Base-by-base conservation (phyloP, 768 basidiomycete species). In the Hypsizygus marmoreus region DNA sequence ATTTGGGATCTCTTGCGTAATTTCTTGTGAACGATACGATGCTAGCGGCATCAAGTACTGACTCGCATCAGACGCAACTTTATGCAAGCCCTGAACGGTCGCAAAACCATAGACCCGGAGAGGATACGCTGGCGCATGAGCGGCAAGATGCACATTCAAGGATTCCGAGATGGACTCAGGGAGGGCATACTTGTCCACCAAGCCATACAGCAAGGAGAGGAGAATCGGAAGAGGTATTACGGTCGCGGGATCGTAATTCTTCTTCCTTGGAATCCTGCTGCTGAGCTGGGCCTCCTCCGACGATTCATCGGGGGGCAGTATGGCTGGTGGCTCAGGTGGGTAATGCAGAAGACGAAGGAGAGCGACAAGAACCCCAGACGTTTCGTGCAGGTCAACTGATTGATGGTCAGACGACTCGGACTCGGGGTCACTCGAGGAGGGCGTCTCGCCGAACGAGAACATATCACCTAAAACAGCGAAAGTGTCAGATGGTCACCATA, bases 111-210 rank as follows among this genome's bases (percentile, higher is more conserved):
- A 88, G 19, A 87, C 80, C 40, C 73, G 71, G n/a, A 88, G 67
- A 7, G 81, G 77, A 46, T 74, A 61, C 4, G 53, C 46, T 16
- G 72, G 66, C 3, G 78, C 77, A 59, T 86, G 76, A 3, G 76
- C 74, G 14, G 71, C 51, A 2, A 89, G 64, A 62, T 88, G 86
- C 19, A 65, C 62, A 46, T 71, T 67, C 35, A 88, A 56, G 13
- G 66, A 60, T 2, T 62, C 58, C 43, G 72, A 56, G 36, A 81
- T 70, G 4, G 70, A 51, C 7, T 73, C 71, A 23, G 74, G 68
- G 16, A 88, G 67, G 4, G 68, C 70, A 54, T 88, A 88, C 59
- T 89, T 88, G 64, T 88, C 87, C 25, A 72, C 77, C 31, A 88
- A 68, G 34, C 58, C 64, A 57, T 82, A 74, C 51, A 88, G 67